These are phyloP conservation scores for Hyparrhenia diplandra DNA, from an alignment of 176 grass and related monocot genomes.

Conservation along the genomic window DNA sequence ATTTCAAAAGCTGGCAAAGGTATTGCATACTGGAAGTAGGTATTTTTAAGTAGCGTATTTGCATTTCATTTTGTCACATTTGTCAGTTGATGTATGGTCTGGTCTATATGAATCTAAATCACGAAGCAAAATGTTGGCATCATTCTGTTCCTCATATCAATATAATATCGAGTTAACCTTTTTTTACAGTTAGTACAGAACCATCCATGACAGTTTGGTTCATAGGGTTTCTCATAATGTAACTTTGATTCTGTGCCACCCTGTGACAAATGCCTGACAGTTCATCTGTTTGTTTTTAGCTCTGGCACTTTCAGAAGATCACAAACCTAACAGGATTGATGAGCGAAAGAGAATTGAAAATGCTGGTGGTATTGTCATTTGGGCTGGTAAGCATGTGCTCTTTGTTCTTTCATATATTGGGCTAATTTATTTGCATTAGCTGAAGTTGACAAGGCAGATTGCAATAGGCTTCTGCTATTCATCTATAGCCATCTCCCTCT, in stretches of 20 bases:
- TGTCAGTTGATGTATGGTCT: not conserved
- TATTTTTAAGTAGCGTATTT: not conserved
- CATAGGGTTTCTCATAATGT: slow-evolving; percentile 1
- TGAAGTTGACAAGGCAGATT: not conserved
- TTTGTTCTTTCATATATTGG: not conserved
- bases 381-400: slow-evolving; percentile 67
- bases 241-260: not conserved
- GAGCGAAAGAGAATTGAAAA: slow-evolving; percentile 86
- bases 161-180: slow-evolving; percentile 6
- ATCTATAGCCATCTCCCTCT: slow-evolving; percentile 18
- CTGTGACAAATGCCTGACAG: not conserved
- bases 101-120: slow-evolving; percentile 12
- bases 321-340: slow-evolving; percentile 90
- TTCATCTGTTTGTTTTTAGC: slow-evolving; percentile 44
- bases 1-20: slow-evolving; percentile 91
- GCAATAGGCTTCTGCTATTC: slow-evolving; percentile 5
- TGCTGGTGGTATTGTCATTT: slow-evolving; percentile 87
- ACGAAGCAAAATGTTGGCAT: not conserved
- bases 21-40: slow-evolving; percentile 38
- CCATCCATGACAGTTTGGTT: not conserved
- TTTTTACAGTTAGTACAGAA: not conserved
- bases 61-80: not conserved
- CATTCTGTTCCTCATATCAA: not conserved
- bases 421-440: not conserved
- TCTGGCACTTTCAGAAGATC: slow-evolving; percentile 83